Evolutionary conservation across 805 yeast genomes (phyloP), one percentile per base, ranked within the genome.

Genomic region (Cephaloascus albidus): DNA sequence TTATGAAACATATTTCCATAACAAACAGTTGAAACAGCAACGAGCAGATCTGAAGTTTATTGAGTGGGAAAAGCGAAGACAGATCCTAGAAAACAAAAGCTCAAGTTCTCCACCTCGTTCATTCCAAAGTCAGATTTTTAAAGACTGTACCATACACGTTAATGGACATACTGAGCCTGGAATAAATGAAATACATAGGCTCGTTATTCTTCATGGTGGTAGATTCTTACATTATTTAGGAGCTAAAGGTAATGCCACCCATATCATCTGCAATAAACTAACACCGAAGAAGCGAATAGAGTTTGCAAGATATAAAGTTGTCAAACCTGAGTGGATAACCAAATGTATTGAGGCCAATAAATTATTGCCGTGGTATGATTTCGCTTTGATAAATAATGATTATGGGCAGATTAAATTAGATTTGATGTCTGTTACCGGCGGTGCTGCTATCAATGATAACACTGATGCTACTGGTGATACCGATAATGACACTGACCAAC

Each of bases 151-250:
- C 1, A 68, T 90, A 3, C 79, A 83, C 55, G 87, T 90, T n/a
- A 89, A 88, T 51, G 98, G 98, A 1, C 78, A 83, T 50, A 90
- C 97, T 0, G 61, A 60, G 2, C 97, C 97, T 0, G 76, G 89
- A n/a, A 72, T 87, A 14, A 61, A 73, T 33, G 81, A 76, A 43
- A 60, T 93, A 23, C 90, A 85, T 50, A 72, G 79, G 40, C 49
- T 86, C 47, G 78, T 90, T 2, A 74, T 85, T 2, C 47, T 76
- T 8, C 73, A 89, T 57, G 97, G 97, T 1, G 98, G 98, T 0
- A 68, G 62, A 38, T 85, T 84, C 44, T 52, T 81, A 18, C 82
- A 81, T 44, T 79, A 76, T 57, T 57, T 90, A 33, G 68, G 76
- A 3, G 78, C 81, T 4, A 89, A 89, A 53, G 72, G 82, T 3